Percentiles rank a stretch among this genome's conserved stretches.
Evolutionary conservation across 768 basidiomycete genomes (phyloP).

Genomic region (Lactarius akahatsu): DNA sequence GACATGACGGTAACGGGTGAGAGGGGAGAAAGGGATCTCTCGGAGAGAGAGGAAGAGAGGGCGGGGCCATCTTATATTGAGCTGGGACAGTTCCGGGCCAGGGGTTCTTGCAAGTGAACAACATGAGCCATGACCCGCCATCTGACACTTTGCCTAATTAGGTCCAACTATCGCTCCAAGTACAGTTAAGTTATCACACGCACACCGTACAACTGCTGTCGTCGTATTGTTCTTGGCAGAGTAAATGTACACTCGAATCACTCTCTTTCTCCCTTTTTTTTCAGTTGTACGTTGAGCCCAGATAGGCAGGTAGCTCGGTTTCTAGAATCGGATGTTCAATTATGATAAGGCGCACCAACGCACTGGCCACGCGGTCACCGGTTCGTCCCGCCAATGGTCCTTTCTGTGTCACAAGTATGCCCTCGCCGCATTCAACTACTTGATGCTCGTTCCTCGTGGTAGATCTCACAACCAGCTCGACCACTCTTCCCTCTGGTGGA

Average conservation of each 20-base stretch:
- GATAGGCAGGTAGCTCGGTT: neutral
- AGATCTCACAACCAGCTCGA: neutral
- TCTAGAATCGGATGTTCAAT: neutral
- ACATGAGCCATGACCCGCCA: neutral
- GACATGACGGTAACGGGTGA: slow-evolving; percentile 7
- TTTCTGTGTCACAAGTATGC: neutral
- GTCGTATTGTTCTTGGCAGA: neutral
- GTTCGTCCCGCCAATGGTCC: neutral
- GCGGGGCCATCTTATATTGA: neutral
- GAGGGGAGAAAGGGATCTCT: neutral
- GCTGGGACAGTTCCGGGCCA: neutral
- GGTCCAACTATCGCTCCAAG: neutral
- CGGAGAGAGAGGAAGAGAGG: neutral
- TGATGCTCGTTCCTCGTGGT: neutral
- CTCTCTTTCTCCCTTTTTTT: neutral
- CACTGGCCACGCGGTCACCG: neutral
- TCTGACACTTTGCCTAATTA: neutral
- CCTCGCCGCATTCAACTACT: neutral
- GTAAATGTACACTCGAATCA: neutral
- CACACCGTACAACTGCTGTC: neutral
- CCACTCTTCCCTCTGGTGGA: neutral
- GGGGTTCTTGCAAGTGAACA: neutral
- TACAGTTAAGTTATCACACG: no score
- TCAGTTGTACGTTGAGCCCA: neutral
- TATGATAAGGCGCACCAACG: neutral